Evolutionary conservation across 1,284 basidiomycete species (phyloP).

Genomic region (Sanghuangporus sanghuang): DNA sequence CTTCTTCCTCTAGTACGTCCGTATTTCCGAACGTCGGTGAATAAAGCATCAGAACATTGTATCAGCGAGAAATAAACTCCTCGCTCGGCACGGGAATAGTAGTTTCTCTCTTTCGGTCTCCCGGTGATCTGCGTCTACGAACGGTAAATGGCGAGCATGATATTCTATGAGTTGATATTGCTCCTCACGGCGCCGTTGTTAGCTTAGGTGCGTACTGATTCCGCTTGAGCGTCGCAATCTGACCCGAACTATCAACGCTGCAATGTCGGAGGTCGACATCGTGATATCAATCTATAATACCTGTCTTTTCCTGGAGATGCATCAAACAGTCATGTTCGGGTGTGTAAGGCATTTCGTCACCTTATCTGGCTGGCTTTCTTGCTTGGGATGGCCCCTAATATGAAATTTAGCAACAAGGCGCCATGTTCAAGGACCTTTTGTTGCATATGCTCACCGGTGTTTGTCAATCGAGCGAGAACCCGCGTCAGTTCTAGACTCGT

Average conservation of each 20-base stretch:
- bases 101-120: not conserved
- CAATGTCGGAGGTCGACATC: not conserved
- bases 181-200: not conserved
- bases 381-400: not conserved
- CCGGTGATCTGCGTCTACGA: not conserved
- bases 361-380: not conserved
- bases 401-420: too few species aligned
- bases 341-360: not conserved
- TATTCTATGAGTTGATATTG: not conserved
- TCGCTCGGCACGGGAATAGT: not conserved
- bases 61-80: not conserved
- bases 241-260: not conserved
- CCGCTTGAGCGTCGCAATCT: not conserved
- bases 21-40: not conserved
- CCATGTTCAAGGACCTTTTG: too few species aligned
- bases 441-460: not conserved
- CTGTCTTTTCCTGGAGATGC: not conserved
- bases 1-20: not conserved
- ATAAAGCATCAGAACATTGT: not conserved
- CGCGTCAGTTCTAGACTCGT: not conserved
- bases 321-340: not conserved
- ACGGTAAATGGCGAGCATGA: not conserved
- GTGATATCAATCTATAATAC: not conserved
- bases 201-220: not conserved
- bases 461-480: not conserved